Evolutionary conservation across 441 rosid genomes (phyloP).

Genomic region (Hura crepitans): DNA sequence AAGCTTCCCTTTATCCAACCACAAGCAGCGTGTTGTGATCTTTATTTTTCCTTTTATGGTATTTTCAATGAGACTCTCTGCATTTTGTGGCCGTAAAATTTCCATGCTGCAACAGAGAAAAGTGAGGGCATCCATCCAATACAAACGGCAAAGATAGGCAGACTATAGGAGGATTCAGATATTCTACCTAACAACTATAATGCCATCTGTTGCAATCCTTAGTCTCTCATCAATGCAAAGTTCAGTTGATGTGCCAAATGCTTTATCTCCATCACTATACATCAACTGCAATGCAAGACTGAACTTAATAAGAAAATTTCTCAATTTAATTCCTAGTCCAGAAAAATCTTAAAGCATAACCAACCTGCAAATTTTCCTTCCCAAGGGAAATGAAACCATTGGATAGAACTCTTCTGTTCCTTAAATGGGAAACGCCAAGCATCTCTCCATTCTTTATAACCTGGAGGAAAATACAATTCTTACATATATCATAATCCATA

Average conservation of each 20-base stretch:
- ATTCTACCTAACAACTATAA: slow-evolving; percentile 76
- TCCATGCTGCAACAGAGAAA: slow-evolving; percentile 68
- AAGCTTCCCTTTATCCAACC: slow-evolving; percentile 96
- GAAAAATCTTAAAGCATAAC: slow-evolving; percentile 24
- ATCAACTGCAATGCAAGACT: slow-evolving; percentile 59
- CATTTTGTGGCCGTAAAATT: slow-evolving; percentile 62
- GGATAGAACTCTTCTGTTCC: slow-evolving; percentile 88
- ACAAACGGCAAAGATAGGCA: background rate
- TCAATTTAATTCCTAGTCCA: slow-evolving; percentile 17
- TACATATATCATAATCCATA: slow-evolving; percentile 3
- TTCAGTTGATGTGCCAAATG: slow-evolving; percentile 90
- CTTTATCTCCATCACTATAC: slow-evolving; percentile 97
- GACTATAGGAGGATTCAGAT: slow-evolving; percentile 5
- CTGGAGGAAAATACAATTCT: slow-evolving; percentile 37
- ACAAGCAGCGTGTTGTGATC: slow-evolving; percentile 92
- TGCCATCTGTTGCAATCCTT: slow-evolving; percentile 90
- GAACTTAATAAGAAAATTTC: slow-evolving; percentile 24
- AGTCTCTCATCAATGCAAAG: slow-evolving; percentile 90
- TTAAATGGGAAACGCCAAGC: slow-evolving; percentile 97
- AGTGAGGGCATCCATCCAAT: slow-evolving; percentile 21
- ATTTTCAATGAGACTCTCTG: slow-evolving; percentile 39
- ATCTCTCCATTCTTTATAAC: slow-evolving; percentile 98
- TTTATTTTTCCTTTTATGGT: slow-evolving; percentile 79
- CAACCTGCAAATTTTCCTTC: slow-evolving; percentile 88
- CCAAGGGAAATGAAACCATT: slow-evolving; percentile 91